Base-by-base conservation (phyloP, 805 yeast species). In the Kazachstania psychrophila region DNA sequence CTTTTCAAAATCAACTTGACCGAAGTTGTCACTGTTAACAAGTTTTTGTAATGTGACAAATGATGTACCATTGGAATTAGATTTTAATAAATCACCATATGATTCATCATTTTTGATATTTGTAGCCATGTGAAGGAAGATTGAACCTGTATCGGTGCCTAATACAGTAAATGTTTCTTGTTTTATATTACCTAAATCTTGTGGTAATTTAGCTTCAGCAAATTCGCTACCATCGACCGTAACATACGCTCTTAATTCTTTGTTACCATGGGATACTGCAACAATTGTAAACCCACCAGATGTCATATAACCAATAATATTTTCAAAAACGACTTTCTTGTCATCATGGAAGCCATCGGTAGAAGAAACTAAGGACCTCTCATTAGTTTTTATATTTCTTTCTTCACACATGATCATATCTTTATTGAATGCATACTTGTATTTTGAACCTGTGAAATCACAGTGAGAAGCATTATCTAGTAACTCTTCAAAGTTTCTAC, bases 31-130 rank as follows among this genome's bases (percentile, higher is more conserved):
- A 47, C 96, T 69, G 58, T 88, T 92, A 13, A 86, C 96, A 39
- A 73, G 61, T 8, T 69, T 71, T 41, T 81, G 66, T 2, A 87
- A 65, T 26, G 76, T 62, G 2, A 81, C 85, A 54, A 84, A 88
- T 5, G 81, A 74, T 0, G 96, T 86, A 43, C 98, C 98, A 49
- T 86, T 85, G 14, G 82, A 84, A 59, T 89, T 88, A 2, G 95
- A 85, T 52, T 89, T 89, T 52, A 92, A 65, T 14, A 92, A 61
- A 1, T 85, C 68, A 13, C 98, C 98, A 55, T 56, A 78, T 49
- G 85, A 92, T 8, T 61, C 50, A 12, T 70, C 75, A 1, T 49
- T 31, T 10, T 62, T 67, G 14, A 62, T 52, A 47, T 67, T 66
- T 0, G 88, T 79, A 3, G 95, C 83, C 6, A 87, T 81, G 56